Conservation (phyloP, 805 yeast genomes). For the Ogataea parapolymorpha region DNA sequence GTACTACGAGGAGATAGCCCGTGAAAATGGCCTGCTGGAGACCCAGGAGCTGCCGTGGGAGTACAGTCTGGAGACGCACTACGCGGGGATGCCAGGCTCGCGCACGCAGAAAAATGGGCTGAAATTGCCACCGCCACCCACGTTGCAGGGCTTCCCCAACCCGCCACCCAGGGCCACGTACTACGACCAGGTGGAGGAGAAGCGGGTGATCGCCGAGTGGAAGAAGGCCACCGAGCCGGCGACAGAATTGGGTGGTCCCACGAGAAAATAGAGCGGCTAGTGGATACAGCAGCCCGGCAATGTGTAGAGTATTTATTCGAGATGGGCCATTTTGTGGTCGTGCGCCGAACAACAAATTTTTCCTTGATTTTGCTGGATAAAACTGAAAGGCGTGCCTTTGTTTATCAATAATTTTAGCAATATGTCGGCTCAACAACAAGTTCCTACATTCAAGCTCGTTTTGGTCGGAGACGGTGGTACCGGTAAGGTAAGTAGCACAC, state of each 20-base stretch:
- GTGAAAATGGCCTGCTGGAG: constrained; percentile 19
- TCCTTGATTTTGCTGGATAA: constrained; percentile 10
- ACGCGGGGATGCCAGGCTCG: constrained; percentile 35
- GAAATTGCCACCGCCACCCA: constrained; percentile 35
- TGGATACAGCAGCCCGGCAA: not conserved
- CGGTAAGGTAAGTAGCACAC: constrained; percentile 67
- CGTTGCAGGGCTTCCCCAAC: constrained; percentile 30
- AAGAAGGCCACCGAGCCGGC: constrained; percentile 1
- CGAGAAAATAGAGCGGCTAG: not conserved
- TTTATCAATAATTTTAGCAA: constrained; percentile 13
- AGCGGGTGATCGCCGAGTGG: constrained; percentile 11
- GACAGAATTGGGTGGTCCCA: not conserved
- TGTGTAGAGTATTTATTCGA: not conserved
- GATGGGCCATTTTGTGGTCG: not conserved
- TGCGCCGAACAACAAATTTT: constrained; percentile 6
- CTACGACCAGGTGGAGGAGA: constrained; percentile 22
- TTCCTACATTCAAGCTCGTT: constrained; percentile 97
- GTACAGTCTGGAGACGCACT: constrained; percentile 35
- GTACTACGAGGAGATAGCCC: constrained; percentile 55
- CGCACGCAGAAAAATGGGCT: constrained; percentile 13
- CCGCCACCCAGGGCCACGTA: constrained; percentile 36
- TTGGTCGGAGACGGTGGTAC: constrained; percentile 99
- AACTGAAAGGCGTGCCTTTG: constrained; percentile 8
- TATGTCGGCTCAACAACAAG: constrained; percentile 64
- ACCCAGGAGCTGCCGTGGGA: constrained; percentile 35